These are phyloP conservation scores for Erucastrum elatum DNA, from an alignment of 345 rosid genomes.

Conservation along the genomic window DNA sequence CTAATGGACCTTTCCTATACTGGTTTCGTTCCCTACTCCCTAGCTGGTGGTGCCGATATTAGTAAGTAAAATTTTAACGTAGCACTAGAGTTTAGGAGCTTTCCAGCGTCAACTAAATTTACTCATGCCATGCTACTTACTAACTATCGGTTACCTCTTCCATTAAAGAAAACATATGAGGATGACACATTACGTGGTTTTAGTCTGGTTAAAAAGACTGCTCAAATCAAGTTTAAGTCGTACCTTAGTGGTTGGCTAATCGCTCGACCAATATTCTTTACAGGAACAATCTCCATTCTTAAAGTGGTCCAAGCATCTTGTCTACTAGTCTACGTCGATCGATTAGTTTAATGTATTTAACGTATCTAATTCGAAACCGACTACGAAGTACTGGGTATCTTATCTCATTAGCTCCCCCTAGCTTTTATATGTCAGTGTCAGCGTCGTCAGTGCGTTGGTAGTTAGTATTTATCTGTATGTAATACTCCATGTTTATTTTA, in stretches of 20 bases:
- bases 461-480: background rate
- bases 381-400: background rate
- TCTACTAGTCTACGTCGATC: background rate
- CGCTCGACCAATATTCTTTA: conserved; percentile 66
- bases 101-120: background rate
- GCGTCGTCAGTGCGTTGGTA: background rate
- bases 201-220: conserved; percentile 1
- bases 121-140: conserved; percentile 7
- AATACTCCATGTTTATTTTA: background rate
- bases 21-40: background rate
- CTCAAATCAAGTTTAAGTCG: background rate
- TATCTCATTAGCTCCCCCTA: background rate
- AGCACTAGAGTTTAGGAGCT: background rate
- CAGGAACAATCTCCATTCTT: conserved; percentile 75
- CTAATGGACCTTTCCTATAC: background rate
- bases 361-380: background rate
- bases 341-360: background rate
- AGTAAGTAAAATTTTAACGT: background rate
- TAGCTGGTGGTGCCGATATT: background rate
- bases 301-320: conserved; percentile 48
- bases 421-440: background rate
- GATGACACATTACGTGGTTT: conserved; percentile 2
- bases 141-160: conserved; percentile 1
- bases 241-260: conserved; percentile 21
- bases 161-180: background rate